Evolutionary conservation across 2,329 filamentous ascomycete species (phyloP).

Genomic region (Orbilia blumenaviensis): DNA sequence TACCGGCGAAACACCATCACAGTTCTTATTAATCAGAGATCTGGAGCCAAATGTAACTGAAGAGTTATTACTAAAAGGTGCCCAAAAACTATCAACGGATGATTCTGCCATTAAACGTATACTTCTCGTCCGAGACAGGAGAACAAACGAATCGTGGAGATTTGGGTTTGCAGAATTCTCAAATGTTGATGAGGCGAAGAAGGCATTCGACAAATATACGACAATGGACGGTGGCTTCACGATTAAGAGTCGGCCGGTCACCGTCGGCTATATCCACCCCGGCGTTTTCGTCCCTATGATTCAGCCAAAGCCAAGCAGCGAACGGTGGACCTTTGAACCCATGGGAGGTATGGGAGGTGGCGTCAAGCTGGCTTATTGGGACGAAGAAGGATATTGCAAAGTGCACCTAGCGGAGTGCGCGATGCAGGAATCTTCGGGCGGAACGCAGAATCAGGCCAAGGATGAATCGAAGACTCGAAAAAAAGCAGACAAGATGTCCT

Average conservation of each 20-base stretch:
- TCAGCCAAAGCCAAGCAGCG: constrained; percentile 68
- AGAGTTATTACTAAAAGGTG: constrained; percentile 75
- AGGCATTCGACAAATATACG: constrained; percentile 75
- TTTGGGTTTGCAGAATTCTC: constrained; percentile 88
- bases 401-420: constrained; percentile 66
- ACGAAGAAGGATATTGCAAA: constrained; percentile 75
- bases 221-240: constrained; percentile 76
- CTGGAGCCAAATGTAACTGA: constrained; percentile 76
- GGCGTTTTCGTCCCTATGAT: constrained; percentile 82
- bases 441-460: constrained; percentile 55
- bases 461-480: constrained; percentile 64
- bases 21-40: constrained; percentile 78
- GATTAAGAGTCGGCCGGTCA: constrained; percentile 76
- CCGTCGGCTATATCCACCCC: constrained; percentile 79
- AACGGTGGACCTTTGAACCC: constrained; percentile 74
- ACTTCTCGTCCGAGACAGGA: constrained; percentile 77
- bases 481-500: constrained; percentile 60
- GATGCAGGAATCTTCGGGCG: neutral
- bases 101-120: constrained; percentile 79
- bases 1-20: constrained; percentile 69
- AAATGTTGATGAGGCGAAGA: constrained; percentile 77
- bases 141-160: constrained; percentile 76
- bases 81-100: constrained; percentile 72
- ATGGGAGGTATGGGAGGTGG: constrained; percentile 70
- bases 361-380: constrained; percentile 78